phyloP scores from a whole-genome alignment of 495 filamentous ascomycete species.

The Penicillium ochrochloron region DNA sequence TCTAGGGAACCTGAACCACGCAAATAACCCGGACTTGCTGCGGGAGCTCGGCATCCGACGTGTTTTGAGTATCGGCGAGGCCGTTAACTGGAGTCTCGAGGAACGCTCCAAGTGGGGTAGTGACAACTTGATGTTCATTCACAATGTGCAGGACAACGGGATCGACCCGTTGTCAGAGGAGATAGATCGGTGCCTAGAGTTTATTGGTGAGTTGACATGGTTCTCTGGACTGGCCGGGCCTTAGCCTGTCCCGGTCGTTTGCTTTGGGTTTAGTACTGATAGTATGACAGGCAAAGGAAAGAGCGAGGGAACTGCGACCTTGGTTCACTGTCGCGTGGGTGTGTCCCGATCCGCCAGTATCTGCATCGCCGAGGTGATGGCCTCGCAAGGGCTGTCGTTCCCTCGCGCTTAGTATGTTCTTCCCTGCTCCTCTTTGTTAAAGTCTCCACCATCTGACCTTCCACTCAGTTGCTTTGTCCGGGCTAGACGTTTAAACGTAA shows the following conservation, averaged over 20 bases:
- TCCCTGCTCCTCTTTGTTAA: not conserved
- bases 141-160: slow-evolving; percentile 92
- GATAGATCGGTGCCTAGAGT: slow-evolving; percentile 84
- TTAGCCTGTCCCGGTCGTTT: not conserved
- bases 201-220: slow-evolving; percentile 72
- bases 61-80: slow-evolving; percentile 93
- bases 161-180: slow-evolving; percentile 89
- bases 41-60: slow-evolving; percentile 79
- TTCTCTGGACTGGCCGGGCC: not conserved
- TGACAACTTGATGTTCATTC: slow-evolving; percentile 77
- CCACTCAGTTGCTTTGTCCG: slow-evolving; percentile 80
- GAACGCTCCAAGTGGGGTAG: slow-evolving; percentile 69
- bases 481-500: slow-evolving; percentile 80
- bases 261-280: slow-evolving; percentile 11
- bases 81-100: slow-evolving; percentile 74
- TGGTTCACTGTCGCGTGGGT: slow-evolving; percentile 96
- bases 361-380: slow-evolving; percentile 98
- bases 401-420: slow-evolving; percentile 79
- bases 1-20: slow-evolving; percentile 87
- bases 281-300: slow-evolving; percentile 69
- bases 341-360: slow-evolving; percentile 95
- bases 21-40: slow-evolving; percentile 87
- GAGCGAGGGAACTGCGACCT: slow-evolving; percentile 74
- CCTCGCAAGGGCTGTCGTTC: slow-evolving; percentile 75
- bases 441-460: not conserved